Evolutionary conservation across 345 rosid species (phyloP), one percentile per base, ranked within the genome.

Genomic region (Alliaria petiolata): DNA sequence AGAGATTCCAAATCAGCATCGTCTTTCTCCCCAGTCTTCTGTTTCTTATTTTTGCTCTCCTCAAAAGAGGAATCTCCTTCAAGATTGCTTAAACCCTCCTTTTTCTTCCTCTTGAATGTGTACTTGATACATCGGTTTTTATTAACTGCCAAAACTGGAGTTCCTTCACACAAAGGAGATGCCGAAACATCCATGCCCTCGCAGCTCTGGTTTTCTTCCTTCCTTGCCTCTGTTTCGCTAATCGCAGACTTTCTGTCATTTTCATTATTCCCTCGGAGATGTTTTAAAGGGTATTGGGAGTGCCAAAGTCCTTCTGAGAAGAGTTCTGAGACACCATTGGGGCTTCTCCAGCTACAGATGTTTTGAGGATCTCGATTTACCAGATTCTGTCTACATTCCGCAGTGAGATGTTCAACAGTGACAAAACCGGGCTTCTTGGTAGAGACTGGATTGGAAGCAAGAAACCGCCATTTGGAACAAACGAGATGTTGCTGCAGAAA

Each of bases 101-200:
- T 89, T 65, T 90, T 80, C 78, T 89, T 89, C 79, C 98, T 89
- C 72, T 76, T 74, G 82, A 92, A 92, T 16, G 96, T 92, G 82
- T 85, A 84, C 82, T 84, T 87, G 30, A 89, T 80, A 73, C 83
- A 78, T 71, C 82, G 84, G 53, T 68, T 83, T 57, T 82, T 68
- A 33, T 25, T 47, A 22, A 77, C 65, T 70, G 78, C 74, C 50
- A 47, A 55, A 64, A 51, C 54, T 40, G 76, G 67, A 77, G 78
- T 26, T 63, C 51, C 70, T 57, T 79, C 84, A 73, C 61, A 67
- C 45, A 74, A 51, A 76, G 64, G 56, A 74, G 87, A 79, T 26
- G 78, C 62, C 17, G 73, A 62, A 72, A 76, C 77, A 49, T 86
- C 81, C 19, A 51, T 54, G 58, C 25, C 56, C 69, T 49, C 76